These are phyloP conservation scores for Berberis thunbergii DNA, from an alignment of 164 flowering plant species.

Conservation along the genomic window DNA sequence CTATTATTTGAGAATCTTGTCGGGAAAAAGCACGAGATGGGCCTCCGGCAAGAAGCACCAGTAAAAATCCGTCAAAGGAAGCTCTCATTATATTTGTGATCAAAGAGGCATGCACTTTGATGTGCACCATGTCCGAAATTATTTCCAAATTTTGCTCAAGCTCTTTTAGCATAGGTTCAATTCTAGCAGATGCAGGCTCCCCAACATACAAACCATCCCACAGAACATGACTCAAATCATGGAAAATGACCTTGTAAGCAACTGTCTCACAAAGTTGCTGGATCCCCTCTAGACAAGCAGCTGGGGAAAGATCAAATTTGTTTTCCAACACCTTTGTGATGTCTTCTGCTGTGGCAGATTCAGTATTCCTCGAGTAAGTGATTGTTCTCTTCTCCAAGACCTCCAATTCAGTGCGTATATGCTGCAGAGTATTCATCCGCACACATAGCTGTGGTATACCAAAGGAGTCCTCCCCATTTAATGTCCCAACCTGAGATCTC, in stretches of 20 bases:
- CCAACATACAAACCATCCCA: constrained; percentile 78
- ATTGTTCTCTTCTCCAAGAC: constrained; percentile 41
- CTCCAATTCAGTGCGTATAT: constrained; percentile 52
- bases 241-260: constrained; percentile 71
- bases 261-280: constrained; percentile 63
- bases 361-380: constrained; percentile 33
- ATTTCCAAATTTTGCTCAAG: constrained; percentile 55
- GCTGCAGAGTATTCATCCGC: constrained; percentile 73
- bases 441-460: constrained; percentile 65
- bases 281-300: constrained; percentile 67
- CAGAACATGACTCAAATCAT: constrained; percentile 54
- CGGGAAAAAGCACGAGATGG: constrained; percentile 54
- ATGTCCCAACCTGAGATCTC: constrained; percentile 52
- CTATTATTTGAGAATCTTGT: constrained; percentile 51
- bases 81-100: constrained; percentile 81
- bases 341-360: constrained; percentile 27
- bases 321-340: constrained; percentile 31
- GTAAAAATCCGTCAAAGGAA: constrained; percentile 72
- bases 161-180: constrained; percentile 61
- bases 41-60: constrained; percentile 86
- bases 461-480: constrained; percentile 35
- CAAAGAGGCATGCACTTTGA: constrained; percentile 51
- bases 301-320: constrained; percentile 49
- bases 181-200: constrained; percentile 50
- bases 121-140: constrained; percentile 52